Base-by-base conservation (phyloP, 352 stramenopile genomes). In the Globisporangium megalacanthum region DNA sequence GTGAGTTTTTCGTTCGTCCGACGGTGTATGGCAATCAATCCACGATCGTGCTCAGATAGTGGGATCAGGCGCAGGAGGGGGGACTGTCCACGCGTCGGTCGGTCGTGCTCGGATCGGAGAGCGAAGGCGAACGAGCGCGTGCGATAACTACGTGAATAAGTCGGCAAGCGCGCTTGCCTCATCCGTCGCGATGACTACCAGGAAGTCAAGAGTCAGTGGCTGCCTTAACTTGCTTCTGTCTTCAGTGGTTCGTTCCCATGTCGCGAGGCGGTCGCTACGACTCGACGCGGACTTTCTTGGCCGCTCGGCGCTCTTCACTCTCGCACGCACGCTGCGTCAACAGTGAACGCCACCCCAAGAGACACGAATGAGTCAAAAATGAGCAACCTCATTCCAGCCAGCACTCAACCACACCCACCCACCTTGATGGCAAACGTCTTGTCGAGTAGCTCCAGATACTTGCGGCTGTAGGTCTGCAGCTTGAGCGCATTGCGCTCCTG, bases 351-450 rank as follows among this genome's bases (percentile, higher is more conserved):
- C 11, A 49, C 17, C 19, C 4, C 45, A 49, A 39, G 35, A 39
- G 7, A 39, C 35, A 39, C 35, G 35, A 39, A 39, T 39, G 35
- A 39, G 7, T 8, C 35, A 13, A 15, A 49, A 19, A 44, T 15
- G 25, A n/a, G 5, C 9, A 22, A 14, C 45, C 5, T 50, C 45
- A 45, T 29, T 29, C 25, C 25, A 29, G 25, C 2, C 25, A 29
- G 25, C 25, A 29, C 25, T 4, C 2, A 29, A 29, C 35, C 35
- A 39, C 35, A 39, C 7, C 33, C 29, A 61, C 58, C 15, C 31
- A 78, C 70, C 67, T 86, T 82, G 52, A 89, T 89, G 13, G 70
- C 52, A 14, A 68, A 66, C 54, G 88, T 89, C 63, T 91, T 89
- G 44, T 54, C 60, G n/a, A 89, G 56, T 63, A 93, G 64, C 6